Evolutionary conservation across 129 eudicot genomes (phyloP).

Genomic region (Pittosporum tobira): DNA sequence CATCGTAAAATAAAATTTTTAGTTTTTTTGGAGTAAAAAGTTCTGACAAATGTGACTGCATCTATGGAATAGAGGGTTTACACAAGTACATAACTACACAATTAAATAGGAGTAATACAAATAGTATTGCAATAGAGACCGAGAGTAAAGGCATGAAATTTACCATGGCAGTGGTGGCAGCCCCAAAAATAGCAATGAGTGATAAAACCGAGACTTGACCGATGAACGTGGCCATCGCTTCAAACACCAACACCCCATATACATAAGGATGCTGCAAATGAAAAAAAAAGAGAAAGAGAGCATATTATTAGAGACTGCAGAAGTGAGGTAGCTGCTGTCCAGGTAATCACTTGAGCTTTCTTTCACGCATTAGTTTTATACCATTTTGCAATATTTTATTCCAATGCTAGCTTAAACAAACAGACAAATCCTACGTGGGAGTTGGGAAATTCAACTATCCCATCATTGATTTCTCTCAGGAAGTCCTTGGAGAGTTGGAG

Average conservation of each 20-base stretch:
- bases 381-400: neutral
- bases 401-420: constrained; percentile 6
- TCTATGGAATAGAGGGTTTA: too few relatives aligned
- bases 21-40: too few relatives aligned
- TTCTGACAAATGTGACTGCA: too few relatives aligned
- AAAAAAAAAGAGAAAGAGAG: neutral
- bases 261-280: constrained; percentile 73
- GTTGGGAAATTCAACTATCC: constrained; percentile 1
- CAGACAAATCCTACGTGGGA: neutral
- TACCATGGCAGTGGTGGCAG: constrained; percentile 91
- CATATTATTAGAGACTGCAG: neutral
- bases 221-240: constrained; percentile 79
- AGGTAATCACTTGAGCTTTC: neutral
- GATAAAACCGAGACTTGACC: constrained; percentile 89
- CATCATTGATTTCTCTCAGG: neutral
- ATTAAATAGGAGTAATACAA: neutral
- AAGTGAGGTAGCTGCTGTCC: neutral
- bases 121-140: neutral
- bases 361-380: neutral
- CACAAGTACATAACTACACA: neutral
- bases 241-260: constrained; percentile 73
- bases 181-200: constrained; percentile 83
- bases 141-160: neutral
- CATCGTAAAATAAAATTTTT: too few relatives aligned
- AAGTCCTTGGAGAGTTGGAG: neutral